Evolutionary conservation across 2,329 filamentous ascomycete genomes (phyloP).

Genomic region (Dothidotthia symphoricarpi): DNA sequence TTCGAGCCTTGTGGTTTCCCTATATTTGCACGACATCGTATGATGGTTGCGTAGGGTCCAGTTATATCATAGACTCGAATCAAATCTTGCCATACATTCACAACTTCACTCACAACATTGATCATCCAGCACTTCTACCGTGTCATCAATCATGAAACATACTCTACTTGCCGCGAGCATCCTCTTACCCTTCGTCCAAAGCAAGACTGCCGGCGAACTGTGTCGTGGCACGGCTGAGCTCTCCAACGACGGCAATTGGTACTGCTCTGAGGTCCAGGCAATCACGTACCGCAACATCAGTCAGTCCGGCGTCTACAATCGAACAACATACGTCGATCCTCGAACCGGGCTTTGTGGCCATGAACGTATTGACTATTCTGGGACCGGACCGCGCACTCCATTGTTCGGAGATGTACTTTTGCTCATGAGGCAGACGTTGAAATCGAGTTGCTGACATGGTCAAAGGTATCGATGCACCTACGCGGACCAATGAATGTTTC

Average conservation of each 20-base stretch:
- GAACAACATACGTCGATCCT: conserved; percentile 60
- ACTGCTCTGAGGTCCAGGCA: conserved; percentile 62
- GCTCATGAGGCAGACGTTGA: not conserved
- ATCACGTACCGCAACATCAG: conserved; percentile 68
- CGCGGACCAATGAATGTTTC: conserved; percentile 67
- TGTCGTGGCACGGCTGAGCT: conserved; percentile 35
- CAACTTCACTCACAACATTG: conserved; percentile 4
- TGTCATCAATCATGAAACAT: conserved; percentile 22
- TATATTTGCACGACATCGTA: not conserved
- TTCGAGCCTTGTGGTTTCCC: not conserved
- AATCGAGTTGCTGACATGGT: conserved; percentile 1
- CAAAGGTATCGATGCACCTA: conserved; percentile 68
- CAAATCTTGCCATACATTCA: not conserved
- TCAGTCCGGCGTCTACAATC: conserved; percentile 61
- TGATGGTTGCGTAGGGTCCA: not conserved
- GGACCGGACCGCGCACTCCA: conserved; percentile 63
- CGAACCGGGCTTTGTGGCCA: conserved; percentile 57
- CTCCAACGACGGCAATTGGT: conserved; percentile 58
- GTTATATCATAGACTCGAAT: not conserved
- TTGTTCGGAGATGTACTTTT: conserved; percentile 65
- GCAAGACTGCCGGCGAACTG: conserved; percentile 32
- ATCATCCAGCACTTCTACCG: conserved; percentile 4
- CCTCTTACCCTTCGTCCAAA: conserved; percentile 13
- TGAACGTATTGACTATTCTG: conserved; percentile 54
- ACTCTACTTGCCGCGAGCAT: conserved; percentile 13